Evolutionary conservation across 768 basidiomycete species (phyloP).

Genomic region (Tephrocybe sp.): DNA sequence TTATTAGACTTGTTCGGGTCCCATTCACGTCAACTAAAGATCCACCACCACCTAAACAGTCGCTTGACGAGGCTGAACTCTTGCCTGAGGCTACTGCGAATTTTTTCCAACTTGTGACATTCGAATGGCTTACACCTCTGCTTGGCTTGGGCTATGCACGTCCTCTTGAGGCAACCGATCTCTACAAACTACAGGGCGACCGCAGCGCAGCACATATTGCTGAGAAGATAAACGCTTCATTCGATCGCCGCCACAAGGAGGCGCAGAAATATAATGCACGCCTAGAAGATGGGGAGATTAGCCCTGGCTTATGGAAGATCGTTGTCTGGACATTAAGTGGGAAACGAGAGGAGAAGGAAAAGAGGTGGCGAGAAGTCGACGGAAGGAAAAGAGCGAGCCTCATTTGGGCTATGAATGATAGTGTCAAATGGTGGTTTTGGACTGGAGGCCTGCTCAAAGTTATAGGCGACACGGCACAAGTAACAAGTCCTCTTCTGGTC

Average conservation of each 20-base stretch:
- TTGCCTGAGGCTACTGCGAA: slow-evolving; percentile 69
- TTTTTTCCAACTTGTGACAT: slow-evolving; percentile 58
- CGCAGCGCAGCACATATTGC: slow-evolving; percentile 61
- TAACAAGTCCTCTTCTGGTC: slow-evolving; percentile 74
- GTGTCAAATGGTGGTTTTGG: slow-evolving; percentile 80
- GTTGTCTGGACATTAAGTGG: slow-evolving; percentile 63
- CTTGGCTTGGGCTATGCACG: slow-evolving; percentile 75
- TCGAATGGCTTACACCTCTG: slow-evolving; percentile 73
- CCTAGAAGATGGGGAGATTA: slow-evolving; percentile 62
- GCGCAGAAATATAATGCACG: slow-evolving; percentile 71
- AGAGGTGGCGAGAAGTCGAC: slow-evolving; percentile 57
- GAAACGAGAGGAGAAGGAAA: slow-evolving; percentile 51
- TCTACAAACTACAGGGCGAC: slow-evolving; percentile 72
- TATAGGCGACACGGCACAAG: slow-evolving; percentile 68
- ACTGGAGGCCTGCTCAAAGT: slow-evolving; percentile 55
- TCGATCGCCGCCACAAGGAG: slow-evolving; percentile 49
- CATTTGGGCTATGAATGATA: slow-evolving; percentile 69
- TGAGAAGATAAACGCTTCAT: slow-evolving; percentile 59
- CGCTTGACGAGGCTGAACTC: slow-evolving; percentile 55
- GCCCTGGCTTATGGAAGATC: slow-evolving; percentile 47
- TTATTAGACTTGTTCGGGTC: slow-evolving; percentile 28
- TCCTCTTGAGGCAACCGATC: slow-evolving; percentile 75
- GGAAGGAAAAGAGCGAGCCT: slow-evolving; percentile 67
- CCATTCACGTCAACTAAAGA: slow-evolving; percentile 37
- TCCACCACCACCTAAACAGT: slow-evolving; percentile 43